These are phyloP conservation scores for Cytospora chrysosperma DNA, from an alignment of 2,329 filamentous ascomycete genomes.

Conservation along the genomic window DNA sequence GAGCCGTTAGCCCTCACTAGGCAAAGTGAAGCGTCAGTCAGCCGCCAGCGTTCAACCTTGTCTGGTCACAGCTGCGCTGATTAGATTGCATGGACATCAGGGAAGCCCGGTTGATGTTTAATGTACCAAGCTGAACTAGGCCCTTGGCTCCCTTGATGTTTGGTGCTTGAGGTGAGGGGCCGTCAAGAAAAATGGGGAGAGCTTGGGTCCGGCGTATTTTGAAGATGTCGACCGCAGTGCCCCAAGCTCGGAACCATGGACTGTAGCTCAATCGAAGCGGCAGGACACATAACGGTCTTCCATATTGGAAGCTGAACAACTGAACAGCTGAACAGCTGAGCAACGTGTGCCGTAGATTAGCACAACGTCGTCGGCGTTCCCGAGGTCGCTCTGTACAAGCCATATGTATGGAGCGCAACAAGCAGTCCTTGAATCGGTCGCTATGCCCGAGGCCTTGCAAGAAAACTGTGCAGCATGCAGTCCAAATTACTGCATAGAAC, in stretches of 20 bases:
- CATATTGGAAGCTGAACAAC: not conserved
- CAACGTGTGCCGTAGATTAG: not conserved
- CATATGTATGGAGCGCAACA: not conserved
- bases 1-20: not conserved
- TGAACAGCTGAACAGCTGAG: not conserved
- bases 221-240: not conserved
- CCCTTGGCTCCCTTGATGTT: not conserved
- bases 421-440: not conserved
- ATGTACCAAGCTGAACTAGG: not conserved
- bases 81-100: not conserved
- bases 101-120: not conserved
- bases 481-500: not conserved
- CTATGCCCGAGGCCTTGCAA: not conserved
- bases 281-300: not conserved
- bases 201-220: not conserved
- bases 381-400: too few relatives aligned
- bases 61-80: not conserved
- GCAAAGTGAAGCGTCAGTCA: not conserved
- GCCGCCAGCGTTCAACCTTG: not conserved
- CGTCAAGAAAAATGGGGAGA: not conserved
- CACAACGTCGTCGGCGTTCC: not conserved
- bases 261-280: not conserved
- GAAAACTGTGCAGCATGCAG: not conserved
- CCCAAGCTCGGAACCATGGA: not conserved
- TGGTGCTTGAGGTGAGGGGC: not conserved